Base-by-base conservation (phyloP, 2,329 filamentous ascomycete genomes). In the Corinectria fuckeliana region DNA sequence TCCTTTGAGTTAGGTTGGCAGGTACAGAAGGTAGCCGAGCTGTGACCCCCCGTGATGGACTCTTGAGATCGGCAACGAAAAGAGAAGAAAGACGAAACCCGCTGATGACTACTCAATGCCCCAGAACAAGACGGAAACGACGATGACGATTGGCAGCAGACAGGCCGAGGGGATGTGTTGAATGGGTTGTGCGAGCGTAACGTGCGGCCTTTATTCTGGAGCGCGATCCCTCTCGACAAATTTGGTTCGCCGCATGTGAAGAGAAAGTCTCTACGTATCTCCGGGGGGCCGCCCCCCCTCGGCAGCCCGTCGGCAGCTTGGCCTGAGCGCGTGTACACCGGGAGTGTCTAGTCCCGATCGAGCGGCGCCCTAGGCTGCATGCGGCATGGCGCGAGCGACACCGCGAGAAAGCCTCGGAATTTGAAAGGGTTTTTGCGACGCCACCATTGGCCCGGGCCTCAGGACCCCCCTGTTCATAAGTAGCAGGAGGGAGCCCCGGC, bases 321-420 rank as follows among this genome's bases (percentile, higher is more conserved):
- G 58, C 50, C 68, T 61, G 55, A 64, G 66, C 68, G 56, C 58
- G 57, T 57, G 64, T 62, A 60, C 48, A 3, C 20, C 7, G 5
- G 28, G n/a, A n/a, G n/a, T n/a, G n/a, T n/a, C 64, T 65, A 65
- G 30, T 5, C 61, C 61, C 26, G 45, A 61, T 69, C 38, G 39
- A 49, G 52, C 5, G 5, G 2, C 0, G 0, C 0, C 1, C 59
- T 69, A 69, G n/a, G 47, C 67, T 28, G 4, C 2, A 23, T 52
- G 3, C 1, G 39, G 68, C 1, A 64, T 61, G 44, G 65, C 42
- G n/a, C 6, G 4, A 14, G 39, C 52, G 38, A 58, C 47, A 50
- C 53, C 58, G 71, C 71, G 71, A 72, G 68, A 72, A 72, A 72
- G 63, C 69, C 48, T 71, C 71, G 71, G 69, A 64, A 58, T 62